These are phyloP conservation scores for Kodamaea restingae DNA, from an alignment of 805 yeast species.

Conservation along the genomic window DNA sequence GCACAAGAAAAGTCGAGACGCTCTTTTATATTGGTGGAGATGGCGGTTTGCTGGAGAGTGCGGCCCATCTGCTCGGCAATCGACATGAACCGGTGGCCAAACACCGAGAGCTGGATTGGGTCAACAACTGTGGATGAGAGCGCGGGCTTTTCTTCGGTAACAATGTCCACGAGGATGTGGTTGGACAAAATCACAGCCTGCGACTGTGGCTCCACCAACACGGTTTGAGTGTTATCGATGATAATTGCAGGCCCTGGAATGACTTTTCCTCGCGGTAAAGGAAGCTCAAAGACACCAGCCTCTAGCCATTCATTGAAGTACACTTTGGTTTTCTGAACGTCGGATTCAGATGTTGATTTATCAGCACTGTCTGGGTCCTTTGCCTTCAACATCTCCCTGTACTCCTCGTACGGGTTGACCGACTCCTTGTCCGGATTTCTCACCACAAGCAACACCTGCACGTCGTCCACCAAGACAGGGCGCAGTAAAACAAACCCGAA, in stretches of 20 bases:
- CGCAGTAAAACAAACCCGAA: constrained; percentile 37
- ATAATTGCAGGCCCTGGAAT: constrained; percentile 31
- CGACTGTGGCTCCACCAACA: constrained; percentile 31
- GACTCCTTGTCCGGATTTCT: constrained; percentile 12
- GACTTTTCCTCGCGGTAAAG: constrained; percentile 18
- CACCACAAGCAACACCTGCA: constrained; percentile 26
- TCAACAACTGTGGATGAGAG: constrained; percentile 26
- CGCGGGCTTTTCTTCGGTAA: constrained; percentile 19
- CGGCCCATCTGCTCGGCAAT: constrained; percentile 60
- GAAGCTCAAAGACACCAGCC: constrained; percentile 32
- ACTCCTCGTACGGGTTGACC: constrained; percentile 19
- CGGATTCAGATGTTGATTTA: too few species aligned
- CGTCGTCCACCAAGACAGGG: constrained; percentile 34
- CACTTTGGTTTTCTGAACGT: constrained; percentile 20
- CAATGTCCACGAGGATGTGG: constrained; percentile 22
- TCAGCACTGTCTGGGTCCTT: too few species aligned
- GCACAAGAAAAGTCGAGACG: constrained; percentile 46
- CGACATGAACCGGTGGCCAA: constrained; percentile 48
- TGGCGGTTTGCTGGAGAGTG: constrained; percentile 42
- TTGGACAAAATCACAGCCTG: constrained; percentile 24
- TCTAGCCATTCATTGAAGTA: constrained; percentile 53
- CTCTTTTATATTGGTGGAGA: constrained; percentile 44
- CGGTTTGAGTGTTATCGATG: constrained; percentile 29
- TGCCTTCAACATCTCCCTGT: background rate
- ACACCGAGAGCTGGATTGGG: constrained; percentile 38